phyloP scores from a whole-genome alignment of 805 yeast genomes.

The Candida awuae region DNA sequence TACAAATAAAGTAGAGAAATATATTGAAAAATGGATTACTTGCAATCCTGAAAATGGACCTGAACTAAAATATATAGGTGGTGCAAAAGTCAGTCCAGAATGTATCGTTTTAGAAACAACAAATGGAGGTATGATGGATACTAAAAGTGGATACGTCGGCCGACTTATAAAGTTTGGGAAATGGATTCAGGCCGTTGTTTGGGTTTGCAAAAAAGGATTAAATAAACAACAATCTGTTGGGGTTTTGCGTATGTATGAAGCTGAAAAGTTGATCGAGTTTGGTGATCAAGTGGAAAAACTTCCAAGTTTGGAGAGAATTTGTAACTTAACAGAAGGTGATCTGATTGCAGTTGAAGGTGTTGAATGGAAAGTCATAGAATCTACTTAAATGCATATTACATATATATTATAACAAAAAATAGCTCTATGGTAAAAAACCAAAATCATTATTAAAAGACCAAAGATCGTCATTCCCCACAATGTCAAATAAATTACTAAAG shows the following conservation, averaged over 20 bases:
- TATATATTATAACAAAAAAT: neutral
- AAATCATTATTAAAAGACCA: slow-evolving; percentile 43
- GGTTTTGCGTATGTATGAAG: slow-evolving; percentile 10
- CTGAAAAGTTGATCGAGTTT: slow-evolving; percentile 11
- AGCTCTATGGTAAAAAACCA: slow-evolving; percentile 35
- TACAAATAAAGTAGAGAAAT: slow-evolving; percentile 35
- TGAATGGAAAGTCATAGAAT: slow-evolving; percentile 21
- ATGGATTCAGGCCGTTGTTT: slow-evolving; percentile 45
- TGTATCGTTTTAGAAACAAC: slow-evolving; percentile 19
- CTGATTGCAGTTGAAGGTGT: slow-evolving; percentile 9
- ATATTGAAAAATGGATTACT: slow-evolving; percentile 49
- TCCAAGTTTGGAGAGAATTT: slow-evolving; percentile 3
- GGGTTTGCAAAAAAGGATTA: slow-evolving; percentile 19
- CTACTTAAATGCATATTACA: slow-evolving; percentile 1
- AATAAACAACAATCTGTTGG: slow-evolving; percentile 18
- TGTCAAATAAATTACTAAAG: slow-evolving; percentile 14
- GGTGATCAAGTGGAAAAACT: slow-evolving; percentile 15
- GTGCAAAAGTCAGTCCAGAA: slow-evolving; percentile 16
- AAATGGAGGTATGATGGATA: slow-evolving; percentile 7
- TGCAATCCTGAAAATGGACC: slow-evolving; percentile 30
- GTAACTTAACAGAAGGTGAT: slow-evolving; percentile 10
- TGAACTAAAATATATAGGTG: slow-evolving; percentile 11
- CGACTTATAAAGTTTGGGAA: slow-evolving; percentile 40
- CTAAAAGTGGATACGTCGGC: slow-evolving; percentile 29
- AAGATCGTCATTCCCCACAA: slow-evolving; percentile 33